Percentiles rank a stretch among this genome's conserved stretches.
Conservation (phyloP, 306 rosid genomes). For the Malus orientalis region DNA sequence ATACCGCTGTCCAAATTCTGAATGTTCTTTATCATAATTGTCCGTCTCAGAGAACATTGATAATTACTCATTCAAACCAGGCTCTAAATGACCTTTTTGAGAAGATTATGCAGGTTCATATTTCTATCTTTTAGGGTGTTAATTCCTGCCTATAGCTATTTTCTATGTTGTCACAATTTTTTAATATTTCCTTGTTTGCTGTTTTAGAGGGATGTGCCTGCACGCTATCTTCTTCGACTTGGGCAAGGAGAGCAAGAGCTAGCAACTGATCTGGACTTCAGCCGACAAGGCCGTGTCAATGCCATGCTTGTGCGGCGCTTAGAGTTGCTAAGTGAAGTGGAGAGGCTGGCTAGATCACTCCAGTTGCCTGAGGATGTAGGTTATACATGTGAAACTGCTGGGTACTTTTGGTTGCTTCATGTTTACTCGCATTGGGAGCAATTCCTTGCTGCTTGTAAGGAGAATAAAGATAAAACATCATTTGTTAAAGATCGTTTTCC, state of each 20-base stretch:
- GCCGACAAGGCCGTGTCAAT: constrained; percentile 98
- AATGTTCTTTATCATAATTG: constrained; percentile 97
- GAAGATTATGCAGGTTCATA: constrained; percentile 82
- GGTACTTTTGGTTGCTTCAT: constrained; percentile 98
- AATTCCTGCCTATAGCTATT: background rate
- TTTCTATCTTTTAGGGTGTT: background rate
- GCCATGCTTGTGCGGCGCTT: constrained; percentile 90
- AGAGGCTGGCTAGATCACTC: constrained; percentile 92
- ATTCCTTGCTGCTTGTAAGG: constrained; percentile 74
- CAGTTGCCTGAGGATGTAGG: constrained; percentile 96
- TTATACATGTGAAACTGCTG: constrained; percentile 98
- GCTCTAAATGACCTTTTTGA: constrained; percentile 95
- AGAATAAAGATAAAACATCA: constrained; percentile 54
- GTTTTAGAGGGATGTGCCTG: constrained; percentile 93
- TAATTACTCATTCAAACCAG: constrained; percentile 95
- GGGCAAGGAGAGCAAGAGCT: constrained; percentile 99
- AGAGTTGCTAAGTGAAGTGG: constrained; percentile 88
- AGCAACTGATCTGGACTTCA: constrained; percentile 97
- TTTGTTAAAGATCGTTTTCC: constrained; percentile 86
- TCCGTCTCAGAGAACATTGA: constrained; percentile 92
- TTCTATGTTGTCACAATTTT: background rate
- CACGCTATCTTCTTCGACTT: constrained; percentile 98
- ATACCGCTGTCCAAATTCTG: constrained; percentile 95
- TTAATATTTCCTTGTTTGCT: background rate
- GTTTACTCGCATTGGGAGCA: constrained; percentile 97